Conservation (phyloP, 2,329 filamentous ascomycete genomes). For the Meredithiella fracta region DNA sequence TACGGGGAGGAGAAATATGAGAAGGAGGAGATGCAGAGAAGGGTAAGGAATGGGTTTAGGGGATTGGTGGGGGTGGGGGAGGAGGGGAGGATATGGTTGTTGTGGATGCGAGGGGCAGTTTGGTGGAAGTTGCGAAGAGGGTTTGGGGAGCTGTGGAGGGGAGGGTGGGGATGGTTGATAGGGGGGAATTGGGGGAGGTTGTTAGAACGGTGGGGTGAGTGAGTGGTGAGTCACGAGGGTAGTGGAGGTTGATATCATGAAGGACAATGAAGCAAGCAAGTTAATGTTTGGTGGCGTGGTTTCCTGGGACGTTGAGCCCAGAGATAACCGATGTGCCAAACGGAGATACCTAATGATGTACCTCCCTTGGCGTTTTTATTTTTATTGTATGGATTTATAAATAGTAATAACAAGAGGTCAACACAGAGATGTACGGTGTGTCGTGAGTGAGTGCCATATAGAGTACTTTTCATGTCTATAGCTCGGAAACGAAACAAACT, state of each 20-base stretch:
- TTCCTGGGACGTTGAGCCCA: slow-evolving; percentile 20
- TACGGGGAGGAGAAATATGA: slow-evolving; percentile 87
- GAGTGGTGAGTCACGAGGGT: slow-evolving; percentile 22
- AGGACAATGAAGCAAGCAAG: neutral
- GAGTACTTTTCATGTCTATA: slow-evolving; percentile 17
- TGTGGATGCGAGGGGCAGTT: slow-evolving; percentile 35
- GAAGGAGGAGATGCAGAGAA: slow-evolving; percentile 61
- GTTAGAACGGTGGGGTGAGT: slow-evolving; percentile 19
- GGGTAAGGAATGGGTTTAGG: slow-evolving; percentile 57
- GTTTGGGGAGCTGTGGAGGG: slow-evolving; percentile 36
- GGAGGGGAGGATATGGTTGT: slow-evolving; percentile 38
- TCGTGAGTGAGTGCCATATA: neutral
- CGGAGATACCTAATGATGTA: neutral
- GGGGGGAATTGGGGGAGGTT: slow-evolving; percentile 20
- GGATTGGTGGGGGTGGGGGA: slow-evolving; percentile 4
- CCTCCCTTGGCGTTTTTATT: neutral
- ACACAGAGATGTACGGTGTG: neutral
- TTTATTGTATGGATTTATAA: neutral
- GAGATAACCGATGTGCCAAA: slow-evolving; percentile 10
- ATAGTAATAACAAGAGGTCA: neutral
- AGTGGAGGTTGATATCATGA: neutral
- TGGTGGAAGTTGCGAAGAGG: slow-evolving; percentile 39
- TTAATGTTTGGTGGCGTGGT: neutral
- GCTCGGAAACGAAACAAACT: slow-evolving; percentile 18
- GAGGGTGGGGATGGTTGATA: slow-evolving; percentile 33